A percentile compares a stretch with the other conserved stretches of the same genome.
Evolutionary conservation across 768 basidiomycete species (phyloP).

Genomic region (Leucosporidium scottii): DNA sequence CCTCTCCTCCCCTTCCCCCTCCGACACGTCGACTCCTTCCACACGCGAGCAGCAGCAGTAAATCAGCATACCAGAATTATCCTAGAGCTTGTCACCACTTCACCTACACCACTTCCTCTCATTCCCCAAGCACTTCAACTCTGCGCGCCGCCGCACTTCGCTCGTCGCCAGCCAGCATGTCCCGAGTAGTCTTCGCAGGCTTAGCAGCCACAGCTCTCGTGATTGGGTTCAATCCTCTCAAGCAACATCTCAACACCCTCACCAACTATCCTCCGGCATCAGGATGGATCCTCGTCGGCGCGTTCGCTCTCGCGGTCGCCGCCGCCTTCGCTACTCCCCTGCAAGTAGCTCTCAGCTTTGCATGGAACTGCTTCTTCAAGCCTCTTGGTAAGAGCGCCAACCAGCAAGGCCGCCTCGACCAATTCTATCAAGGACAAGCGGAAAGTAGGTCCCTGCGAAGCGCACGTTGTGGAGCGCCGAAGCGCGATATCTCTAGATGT

Average conservation of each 20-base stretch:
- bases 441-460: background rate
- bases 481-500: background rate
- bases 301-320: background rate
- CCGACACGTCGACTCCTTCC: too few species aligned
- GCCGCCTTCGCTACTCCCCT: conserved; percentile 2
- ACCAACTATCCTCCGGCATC: conserved; percentile 1
- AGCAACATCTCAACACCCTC: background rate
- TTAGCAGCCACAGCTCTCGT: background rate
- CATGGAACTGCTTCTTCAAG: conserved; percentile 24
- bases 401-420: conserved; percentile 24
- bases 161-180: background rate
- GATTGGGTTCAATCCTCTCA: conserved; percentile 12
- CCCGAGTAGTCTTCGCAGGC: background rate
- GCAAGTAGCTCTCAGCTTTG: conserved; percentile 2
- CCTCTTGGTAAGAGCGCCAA: conserved; percentile 20
- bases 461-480: background rate
- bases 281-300: conserved; percentile 5
- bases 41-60: too few species aligned
- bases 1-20: too few species aligned
- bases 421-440: conserved; percentile 23
- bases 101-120: background rate
- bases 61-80: too few species aligned
- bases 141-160: background rate
- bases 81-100: too few species aligned
- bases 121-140: background rate